phyloP scores from a whole-genome alignment of 2,329 filamentous ascomycete genomes.

The Aspergillus sp. region DNA sequence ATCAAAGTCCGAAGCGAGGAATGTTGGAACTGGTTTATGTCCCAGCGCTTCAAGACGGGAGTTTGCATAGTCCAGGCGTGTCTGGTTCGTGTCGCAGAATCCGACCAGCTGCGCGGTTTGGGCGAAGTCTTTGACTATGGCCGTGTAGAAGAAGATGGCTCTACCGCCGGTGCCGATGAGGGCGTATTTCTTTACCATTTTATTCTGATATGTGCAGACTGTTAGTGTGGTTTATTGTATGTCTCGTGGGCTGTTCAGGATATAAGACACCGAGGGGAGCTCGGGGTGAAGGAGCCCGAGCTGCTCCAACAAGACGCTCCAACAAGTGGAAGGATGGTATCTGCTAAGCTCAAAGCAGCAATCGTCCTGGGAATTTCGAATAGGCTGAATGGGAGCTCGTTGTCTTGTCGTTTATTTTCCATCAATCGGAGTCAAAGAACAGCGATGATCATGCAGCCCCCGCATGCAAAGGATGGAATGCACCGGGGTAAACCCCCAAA shows the following conservation, averaged over 20 bases:
- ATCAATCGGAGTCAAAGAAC: not conserved
- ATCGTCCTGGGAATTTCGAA: not conserved
- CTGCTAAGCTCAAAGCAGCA: not conserved
- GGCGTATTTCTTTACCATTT: slow-evolving; percentile 12
- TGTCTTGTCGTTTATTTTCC: not conserved
- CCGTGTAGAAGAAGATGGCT: slow-evolving; percentile 61
- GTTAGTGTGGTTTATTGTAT: not conserved
- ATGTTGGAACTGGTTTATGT: slow-evolving; percentile 53
- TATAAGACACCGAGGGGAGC: not conserved
- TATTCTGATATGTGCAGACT: not conserved
- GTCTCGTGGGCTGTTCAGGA: not conserved
- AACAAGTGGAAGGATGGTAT: not conserved
- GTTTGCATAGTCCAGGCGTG: slow-evolving; percentile 59
- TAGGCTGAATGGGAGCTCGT: not conserved
- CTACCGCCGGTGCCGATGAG: slow-evolving; percentile 58
- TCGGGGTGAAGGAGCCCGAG: not conserved
- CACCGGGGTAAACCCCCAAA: not conserved
- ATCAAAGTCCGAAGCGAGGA: slow-evolving; percentile 56
- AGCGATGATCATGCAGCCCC: not conserved
- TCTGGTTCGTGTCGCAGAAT: slow-evolving; percentile 62
- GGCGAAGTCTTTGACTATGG: slow-evolving; percentile 55
- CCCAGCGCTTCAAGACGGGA: slow-evolving; percentile 36
- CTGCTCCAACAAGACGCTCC: not conserved
- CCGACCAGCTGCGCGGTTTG: slow-evolving; percentile 54
- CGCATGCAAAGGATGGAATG: not conserved